Evolutionary conservation across 371 early-diverging fungal species (phyloP).

Genomic region (Gilbertella persicaria): DNA sequence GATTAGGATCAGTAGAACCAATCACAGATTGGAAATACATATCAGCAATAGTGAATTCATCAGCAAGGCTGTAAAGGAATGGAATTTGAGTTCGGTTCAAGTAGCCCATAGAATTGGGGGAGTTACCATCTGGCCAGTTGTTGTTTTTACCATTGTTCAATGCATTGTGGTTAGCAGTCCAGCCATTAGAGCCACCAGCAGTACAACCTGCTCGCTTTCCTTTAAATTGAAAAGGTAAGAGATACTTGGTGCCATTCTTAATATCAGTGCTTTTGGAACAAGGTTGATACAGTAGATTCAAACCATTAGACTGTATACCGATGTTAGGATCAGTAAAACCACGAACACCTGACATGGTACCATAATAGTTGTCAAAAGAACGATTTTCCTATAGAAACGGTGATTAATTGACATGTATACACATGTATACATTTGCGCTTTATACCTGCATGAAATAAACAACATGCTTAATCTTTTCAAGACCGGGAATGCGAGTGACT

Average conservation of each 20-base stretch:
- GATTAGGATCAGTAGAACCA: slow-evolving; percentile 30
- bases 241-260: slow-evolving; percentile 27
- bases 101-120: slow-evolving; percentile 31
- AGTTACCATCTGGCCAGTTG: slow-evolving; percentile 32
- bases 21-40: slow-evolving; percentile 33
- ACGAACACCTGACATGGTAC: slow-evolving; percentile 28
- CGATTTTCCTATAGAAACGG: slow-evolving; percentile 14
- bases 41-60: slow-evolving; percentile 31
- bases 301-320: slow-evolving; percentile 29
- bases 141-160: slow-evolving; percentile 26
- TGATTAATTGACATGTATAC: no score
- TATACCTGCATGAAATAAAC: slow-evolving; percentile 36
- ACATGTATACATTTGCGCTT: no score
- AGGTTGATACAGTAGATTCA: slow-evolving; percentile 29
- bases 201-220: slow-evolving; percentile 29
- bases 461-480: slow-evolving; percentile 29
- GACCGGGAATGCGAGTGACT: slow-evolving; percentile 7
- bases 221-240: slow-evolving; percentile 25
- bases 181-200: slow-evolving; percentile 17
- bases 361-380: slow-evolving; percentile 18
- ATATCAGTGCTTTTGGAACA: slow-evolving; percentile 18
- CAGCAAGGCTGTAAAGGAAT: slow-evolving; percentile 28
- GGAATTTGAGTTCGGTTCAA: slow-evolving; percentile 26
- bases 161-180: slow-evolving; percentile 22
- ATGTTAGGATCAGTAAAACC: slow-evolving; percentile 25